Evolutionary conservation across 805 yeast genomes (phyloP).

Genomic region (Yarrowia sp.): DNA sequence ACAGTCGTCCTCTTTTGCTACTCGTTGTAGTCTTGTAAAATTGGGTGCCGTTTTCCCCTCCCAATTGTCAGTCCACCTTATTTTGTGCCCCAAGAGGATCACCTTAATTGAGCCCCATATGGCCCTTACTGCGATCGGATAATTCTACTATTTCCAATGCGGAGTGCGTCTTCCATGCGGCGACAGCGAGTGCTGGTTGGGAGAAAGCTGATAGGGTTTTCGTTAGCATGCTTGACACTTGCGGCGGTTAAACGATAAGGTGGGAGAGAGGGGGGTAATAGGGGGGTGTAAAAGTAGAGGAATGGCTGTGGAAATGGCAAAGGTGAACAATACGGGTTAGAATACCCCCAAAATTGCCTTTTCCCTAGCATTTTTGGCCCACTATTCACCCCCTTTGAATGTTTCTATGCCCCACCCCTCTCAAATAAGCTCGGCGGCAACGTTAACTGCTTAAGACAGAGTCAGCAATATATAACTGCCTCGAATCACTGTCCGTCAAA

Average conservation of each 20-base stretch:
- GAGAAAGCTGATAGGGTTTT: neutral
- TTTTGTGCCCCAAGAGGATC: too few relatives aligned
- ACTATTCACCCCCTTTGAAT: too few relatives aligned
- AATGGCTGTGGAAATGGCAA: too few relatives aligned
- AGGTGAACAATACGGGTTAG: too few relatives aligned
- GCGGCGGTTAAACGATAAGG: slow-evolving; percentile 15
- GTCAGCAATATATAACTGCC: slow-evolving; percentile 21
- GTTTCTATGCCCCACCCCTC: neutral
- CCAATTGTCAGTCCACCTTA: too few relatives aligned
- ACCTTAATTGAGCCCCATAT: too few relatives aligned
- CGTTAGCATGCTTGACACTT: neutral
- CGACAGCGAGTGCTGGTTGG: neutral
- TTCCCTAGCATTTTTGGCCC: too few relatives aligned
- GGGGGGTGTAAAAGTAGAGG: neutral
- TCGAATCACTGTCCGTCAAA: neutral
- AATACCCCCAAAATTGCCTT: neutral
- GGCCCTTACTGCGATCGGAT: slow-evolving; percentile 5
- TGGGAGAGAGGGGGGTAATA: neutral
- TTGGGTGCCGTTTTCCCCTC: too few relatives aligned
- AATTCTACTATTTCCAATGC: slow-evolving; percentile 12
- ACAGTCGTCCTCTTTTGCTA: too few relatives aligned
- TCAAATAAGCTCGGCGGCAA: slow-evolving; percentile 37
- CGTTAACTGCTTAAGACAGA: slow-evolving; percentile 10
- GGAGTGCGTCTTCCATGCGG: slow-evolving; percentile 10
- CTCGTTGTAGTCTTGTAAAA: too few relatives aligned